Percentiles rank a stretch among this genome's conserved stretches.
These are phyloP conservation scores for Gastrolobium bilobum DNA, from an alignment of 306 rosid species.

Conservation along the genomic window DNA sequence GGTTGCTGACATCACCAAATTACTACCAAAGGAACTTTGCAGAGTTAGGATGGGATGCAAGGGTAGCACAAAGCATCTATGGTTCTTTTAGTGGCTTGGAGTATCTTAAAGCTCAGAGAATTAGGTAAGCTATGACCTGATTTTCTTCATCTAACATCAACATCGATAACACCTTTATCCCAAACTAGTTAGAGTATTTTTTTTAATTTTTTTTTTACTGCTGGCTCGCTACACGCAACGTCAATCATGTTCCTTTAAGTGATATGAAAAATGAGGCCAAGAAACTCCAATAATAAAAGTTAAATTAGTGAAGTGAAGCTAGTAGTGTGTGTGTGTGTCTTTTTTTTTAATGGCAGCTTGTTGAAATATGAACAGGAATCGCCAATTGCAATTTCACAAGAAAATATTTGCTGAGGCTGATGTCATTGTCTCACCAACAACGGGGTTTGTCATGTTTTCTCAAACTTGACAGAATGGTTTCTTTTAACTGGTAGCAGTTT, in stretches of 20 bases:
- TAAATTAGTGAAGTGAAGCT: conserved; percentile 5
- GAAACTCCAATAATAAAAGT: not conserved
- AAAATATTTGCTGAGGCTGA: conserved; percentile 80
- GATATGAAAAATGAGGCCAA: not conserved
- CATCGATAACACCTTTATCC: too few relatives aligned
- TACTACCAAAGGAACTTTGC: conserved; percentile 65
- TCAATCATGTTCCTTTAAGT: not conserved
- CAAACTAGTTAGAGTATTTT: too few relatives aligned
- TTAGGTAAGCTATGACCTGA: conserved; percentile 60
- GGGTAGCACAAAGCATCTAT: conserved; percentile 82
- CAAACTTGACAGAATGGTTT: conserved; percentile 34
- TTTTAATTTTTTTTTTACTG: too few relatives aligned
- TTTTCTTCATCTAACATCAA: not conserved
- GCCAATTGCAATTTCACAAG: conserved; percentile 84
- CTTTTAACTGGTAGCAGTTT: not conserved
- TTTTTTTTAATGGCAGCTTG: not conserved
- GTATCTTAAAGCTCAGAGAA: conserved; percentile 87
- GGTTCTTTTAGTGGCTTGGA: conserved; percentile 84
- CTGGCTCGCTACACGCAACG: too few relatives aligned
- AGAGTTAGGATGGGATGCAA: conserved; percentile 92
- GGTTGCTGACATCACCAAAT: conserved; percentile 52
- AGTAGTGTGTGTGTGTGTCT: not conserved
- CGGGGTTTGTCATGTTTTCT: conserved; percentile 64
- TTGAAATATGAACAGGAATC: conserved; percentile 67
- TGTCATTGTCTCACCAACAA: conserved; percentile 92